Evolutionary conservation across 2,329 filamentous ascomycete genomes (phyloP).

Genomic region (Lecanosticta acicola): DNA sequence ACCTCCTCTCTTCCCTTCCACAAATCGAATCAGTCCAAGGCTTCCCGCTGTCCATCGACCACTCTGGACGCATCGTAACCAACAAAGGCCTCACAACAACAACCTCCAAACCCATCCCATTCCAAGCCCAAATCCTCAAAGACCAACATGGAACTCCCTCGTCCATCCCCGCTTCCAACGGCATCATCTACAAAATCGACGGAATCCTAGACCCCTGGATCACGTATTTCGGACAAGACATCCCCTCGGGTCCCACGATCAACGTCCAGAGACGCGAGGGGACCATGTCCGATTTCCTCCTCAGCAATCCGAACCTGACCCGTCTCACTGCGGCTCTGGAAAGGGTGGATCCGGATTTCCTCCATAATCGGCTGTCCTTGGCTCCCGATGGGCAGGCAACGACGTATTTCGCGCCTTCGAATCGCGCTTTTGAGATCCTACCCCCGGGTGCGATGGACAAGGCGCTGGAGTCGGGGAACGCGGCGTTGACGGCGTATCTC

Average conservation of each 20-base stretch:
- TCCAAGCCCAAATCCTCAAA: neutral
- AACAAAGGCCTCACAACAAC: conserved; percentile 7
- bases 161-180: conserved; percentile 11
- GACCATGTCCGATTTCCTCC: conserved; percentile 10
- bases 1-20: neutral
- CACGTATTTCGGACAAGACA: conserved; percentile 13
- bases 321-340: conserved; percentile 2
- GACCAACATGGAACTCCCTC: conserved; percentile 2
- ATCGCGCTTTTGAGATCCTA: conserved; percentile 11
- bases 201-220: conserved; percentile 6
- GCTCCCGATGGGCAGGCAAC: neutral
- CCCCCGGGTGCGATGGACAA: conserved; percentile 5
- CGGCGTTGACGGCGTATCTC: conserved; percentile 5
- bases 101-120: neutral
- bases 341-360: conserved; percentile 8
- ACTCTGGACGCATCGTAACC: conserved; percentile 6
- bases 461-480: conserved; percentile 9
- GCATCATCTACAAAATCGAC: conserved; percentile 13
- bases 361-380: conserved; percentile 3
- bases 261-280: conserved; percentile 3
- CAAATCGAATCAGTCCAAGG: conserved; percentile 8
- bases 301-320: conserved; percentile 3
- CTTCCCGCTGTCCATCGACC: conserved; percentile 9
- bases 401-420: conserved; percentile 14
- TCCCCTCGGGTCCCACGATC: neutral